Base-by-base conservation (phyloP, 768 basidiomycete genomes). In the Mycena floridula region DNA sequence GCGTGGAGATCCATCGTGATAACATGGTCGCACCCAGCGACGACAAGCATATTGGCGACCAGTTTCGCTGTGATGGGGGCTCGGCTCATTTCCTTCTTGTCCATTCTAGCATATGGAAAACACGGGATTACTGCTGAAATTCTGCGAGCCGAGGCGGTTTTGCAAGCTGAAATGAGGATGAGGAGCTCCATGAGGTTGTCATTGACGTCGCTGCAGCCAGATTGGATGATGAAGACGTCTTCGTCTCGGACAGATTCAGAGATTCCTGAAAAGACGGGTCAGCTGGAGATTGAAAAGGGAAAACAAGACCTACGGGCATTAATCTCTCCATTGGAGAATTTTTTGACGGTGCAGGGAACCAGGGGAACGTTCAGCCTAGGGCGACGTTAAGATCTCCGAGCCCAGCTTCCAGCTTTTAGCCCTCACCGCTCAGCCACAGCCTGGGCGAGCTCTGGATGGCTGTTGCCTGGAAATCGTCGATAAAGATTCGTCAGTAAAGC, bases 1-100 rank as follows among this genome's bases (percentile, higher is more conserved):
- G 95, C 93, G 58, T 97, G 94, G 42, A 98, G 70, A 63, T 98
- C 94, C 87, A 98, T 95, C n/a, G 95, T 97, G 54, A 99, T 97
- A 57, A 99, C 86, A 59, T 97, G 95, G 66, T 97, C 95, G 60
- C 93, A 96, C 20, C 95, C 95, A 7, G 96, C 94, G 38, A 96
- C 89, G 35, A 81, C 85, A 48, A 99, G 73, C 94, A 98, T 97
- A 65, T 96, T 98, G 18, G 95, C 94, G 40, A 98, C 90, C 43
- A 99, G 79, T 68, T 99, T 99, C 37, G 95, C 93, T 4, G 95
- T 97, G 63, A 99, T 99, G 23, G 96, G 95, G 3, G 93, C 92
- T 6, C 95, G 77, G 4, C 82, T 84, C 70, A 88, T 89, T 70
- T 99, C 92, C 75, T 98, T 99, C 69, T 96, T 96, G 74, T 97